Base-by-base conservation (phyloP, 2,329 filamentous ascomycete species). In the Trichocomaceae sp. region DNA sequence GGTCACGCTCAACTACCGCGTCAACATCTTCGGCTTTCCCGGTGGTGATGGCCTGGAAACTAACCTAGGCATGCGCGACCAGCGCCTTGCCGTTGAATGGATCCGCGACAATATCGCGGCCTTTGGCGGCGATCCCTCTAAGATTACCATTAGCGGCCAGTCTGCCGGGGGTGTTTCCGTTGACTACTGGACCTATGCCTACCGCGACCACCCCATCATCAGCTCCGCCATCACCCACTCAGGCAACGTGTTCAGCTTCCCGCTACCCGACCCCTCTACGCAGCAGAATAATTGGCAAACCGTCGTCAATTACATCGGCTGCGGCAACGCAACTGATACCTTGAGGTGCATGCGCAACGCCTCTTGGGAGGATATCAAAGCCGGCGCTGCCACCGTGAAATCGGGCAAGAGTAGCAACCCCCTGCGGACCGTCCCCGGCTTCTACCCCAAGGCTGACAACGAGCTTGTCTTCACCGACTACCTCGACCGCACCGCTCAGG, bases 71-170 rank as follows among this genome's bases (percentile, higher is more conserved):
- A 77, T 88, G 2, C 75, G 87, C 0, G 88, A 92, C 63, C 87
- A 91, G 63, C 78, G 86, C 26, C 76, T 87, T 60, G 87, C 81
- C 0, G 74, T 92, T 5, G 72, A 90, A 64, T 92, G 88, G 88
- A 80, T 88, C 0, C 83, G 85, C 7, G 86, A 89, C 61, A 89
- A 91, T 60, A 89, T 92, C 54, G 83, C 65, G 7, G 23, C 23
- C 23, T 26, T 26, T 26, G 23, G 23, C 7, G 23, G 23, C 23
- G 23, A 26, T 7, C 84, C 87, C 0, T 75, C 77, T 15, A 87
- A 86, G 66, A 86, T 91, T 6, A 91, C 87, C 0, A 85, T 92
- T 57, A 90, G 85, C 84, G 88, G 88, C 23, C 84, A 91, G 65
- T 84, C 80, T 2, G 84, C 85, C 0, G 85, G 85, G n/a, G 50